phyloP scores from a whole-genome alignment of 2,329 filamentous ascomycete species.

The Pseudopithomyces chartarum region DNA sequence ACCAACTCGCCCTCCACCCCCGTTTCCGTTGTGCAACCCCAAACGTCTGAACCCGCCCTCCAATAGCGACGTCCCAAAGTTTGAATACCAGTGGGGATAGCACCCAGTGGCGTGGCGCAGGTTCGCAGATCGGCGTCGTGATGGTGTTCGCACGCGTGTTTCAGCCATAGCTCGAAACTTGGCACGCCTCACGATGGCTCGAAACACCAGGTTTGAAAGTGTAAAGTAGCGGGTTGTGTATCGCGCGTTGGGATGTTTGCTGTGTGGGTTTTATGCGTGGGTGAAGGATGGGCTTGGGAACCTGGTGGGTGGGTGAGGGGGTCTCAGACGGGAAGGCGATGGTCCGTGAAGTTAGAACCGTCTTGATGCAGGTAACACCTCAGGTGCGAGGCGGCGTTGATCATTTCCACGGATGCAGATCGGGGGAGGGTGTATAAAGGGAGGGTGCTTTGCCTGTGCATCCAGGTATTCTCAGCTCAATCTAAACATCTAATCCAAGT shows the following conservation, averaged over 20 bases:
- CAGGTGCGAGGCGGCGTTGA: conserved; percentile 12
- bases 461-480: conserved; percentile 14
- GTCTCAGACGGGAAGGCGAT: conserved; percentile 14
- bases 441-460: not conserved
- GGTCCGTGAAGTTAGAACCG: conserved; percentile 29
- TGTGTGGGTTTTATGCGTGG: conserved; percentile 18
- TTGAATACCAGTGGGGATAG: not conserved
- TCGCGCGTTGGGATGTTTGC: conserved; percentile 17
- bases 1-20: not conserved
- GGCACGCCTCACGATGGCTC: conserved; percentile 24
- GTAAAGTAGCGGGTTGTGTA: conserved; percentile 12
- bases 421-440: conserved; percentile 21
- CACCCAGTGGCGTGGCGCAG: too few relatives aligned
- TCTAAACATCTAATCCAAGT: conserved; percentile 27
- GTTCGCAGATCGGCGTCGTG: not conserved
- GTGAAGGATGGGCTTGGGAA: conserved; percentile 7
- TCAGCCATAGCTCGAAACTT: conserved; percentile 32
- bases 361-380: conserved; percentile 28
- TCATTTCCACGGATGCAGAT: not conserved
- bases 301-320: conserved; percentile 4
- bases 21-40: conserved; percentile 12
- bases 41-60: conserved; percentile 6
- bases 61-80: not conserved
- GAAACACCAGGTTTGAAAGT: conserved; percentile 25
- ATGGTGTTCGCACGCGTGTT: conserved; percentile 28